phyloP scores from a whole-genome alignment of 169 alveolate species.

The Cryptosporidium parvum region DNA sequence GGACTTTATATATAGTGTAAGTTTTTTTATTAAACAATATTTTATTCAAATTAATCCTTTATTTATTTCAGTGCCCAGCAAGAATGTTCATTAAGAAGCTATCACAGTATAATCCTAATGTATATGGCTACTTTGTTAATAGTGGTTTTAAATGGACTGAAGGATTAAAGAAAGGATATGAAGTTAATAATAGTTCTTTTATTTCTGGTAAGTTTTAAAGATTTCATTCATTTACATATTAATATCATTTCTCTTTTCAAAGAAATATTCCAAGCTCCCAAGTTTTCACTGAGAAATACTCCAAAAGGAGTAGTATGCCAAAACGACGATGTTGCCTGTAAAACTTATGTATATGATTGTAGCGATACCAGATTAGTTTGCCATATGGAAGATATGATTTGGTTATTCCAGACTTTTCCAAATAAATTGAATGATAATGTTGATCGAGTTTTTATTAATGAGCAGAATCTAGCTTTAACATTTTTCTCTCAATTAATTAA shows the following conservation, averaged over 20 bases:
- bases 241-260: neutral
- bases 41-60: neutral
- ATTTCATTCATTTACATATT: neutral
- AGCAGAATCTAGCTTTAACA: constrained; percentile 28
- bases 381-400: constrained; percentile 66
- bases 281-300: constrained; percentile 57
- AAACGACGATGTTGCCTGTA: constrained; percentile 68
- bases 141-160: constrained; percentile 67
- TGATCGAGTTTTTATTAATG: constrained; percentile 6
- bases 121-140: constrained; percentile 50
- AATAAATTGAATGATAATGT: constrained; percentile 9
- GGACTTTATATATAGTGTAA: constrained; percentile 64
- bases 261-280: constrained; percentile 59
- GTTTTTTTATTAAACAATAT: neutral
- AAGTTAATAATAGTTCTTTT: constrained; percentile 40
- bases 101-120: constrained; percentile 51
- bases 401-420: constrained; percentile 70
- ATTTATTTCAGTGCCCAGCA: constrained; percentile 61
- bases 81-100: constrained; percentile 43
- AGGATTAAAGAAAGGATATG: constrained; percentile 36
- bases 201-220: constrained; percentile 41
- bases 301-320: constrained; percentile 63
- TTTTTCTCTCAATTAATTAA: constrained; percentile 40
- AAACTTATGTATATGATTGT: constrained; percentile 62
- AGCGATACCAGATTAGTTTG: constrained; percentile 67